Conservation (phyloP, 768 basidiomycete genomes). For the Suillus brevipes region DNA sequence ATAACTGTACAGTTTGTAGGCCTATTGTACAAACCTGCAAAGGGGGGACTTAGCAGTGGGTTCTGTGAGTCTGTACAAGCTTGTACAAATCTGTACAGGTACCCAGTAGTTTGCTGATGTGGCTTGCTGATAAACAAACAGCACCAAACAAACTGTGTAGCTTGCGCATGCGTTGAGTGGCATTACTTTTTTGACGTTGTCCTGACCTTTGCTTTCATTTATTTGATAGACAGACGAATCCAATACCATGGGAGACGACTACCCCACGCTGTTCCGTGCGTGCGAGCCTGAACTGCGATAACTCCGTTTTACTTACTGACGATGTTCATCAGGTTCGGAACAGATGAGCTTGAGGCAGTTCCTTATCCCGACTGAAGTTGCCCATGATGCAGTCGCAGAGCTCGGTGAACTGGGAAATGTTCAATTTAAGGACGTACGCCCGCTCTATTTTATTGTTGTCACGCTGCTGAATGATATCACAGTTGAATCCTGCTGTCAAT, state of each 20-base stretch:
- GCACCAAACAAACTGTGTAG: too few relatives aligned
- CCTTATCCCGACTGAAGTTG: slow-evolving; percentile 95
- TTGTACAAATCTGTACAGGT: too few relatives aligned
- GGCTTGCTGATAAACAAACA: too few relatives aligned
- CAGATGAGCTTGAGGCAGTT: slow-evolving; percentile 98
- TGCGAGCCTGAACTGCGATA: background rate
- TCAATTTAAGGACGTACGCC: slow-evolving; percentile 92
- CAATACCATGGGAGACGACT: slow-evolving; percentile 67
- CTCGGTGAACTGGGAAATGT: slow-evolving; percentile 94
- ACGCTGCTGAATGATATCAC: slow-evolving; percentile 13
- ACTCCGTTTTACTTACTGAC: slow-evolving; percentile 6
- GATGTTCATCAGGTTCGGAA: slow-evolving; percentile 73
- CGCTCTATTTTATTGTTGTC: background rate
- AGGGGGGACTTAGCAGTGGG: too few relatives aligned
- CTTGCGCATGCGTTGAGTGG: background rate
- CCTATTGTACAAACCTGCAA: too few relatives aligned
- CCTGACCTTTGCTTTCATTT: background rate
- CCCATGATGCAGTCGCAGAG: slow-evolving; percentile 94
- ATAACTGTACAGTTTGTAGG: too few relatives aligned
- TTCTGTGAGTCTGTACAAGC: too few relatives aligned
- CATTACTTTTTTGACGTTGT: background rate
- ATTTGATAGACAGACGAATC: background rate
- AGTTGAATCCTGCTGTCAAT: slow-evolving; percentile 94
- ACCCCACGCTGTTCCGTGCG: slow-evolving; percentile 81
- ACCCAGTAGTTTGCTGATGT: too few relatives aligned